These are phyloP conservation scores for Ceratobasidium sp. DNA, from an alignment of 1,284 basidiomycete species.

Conservation along the genomic window DNA sequence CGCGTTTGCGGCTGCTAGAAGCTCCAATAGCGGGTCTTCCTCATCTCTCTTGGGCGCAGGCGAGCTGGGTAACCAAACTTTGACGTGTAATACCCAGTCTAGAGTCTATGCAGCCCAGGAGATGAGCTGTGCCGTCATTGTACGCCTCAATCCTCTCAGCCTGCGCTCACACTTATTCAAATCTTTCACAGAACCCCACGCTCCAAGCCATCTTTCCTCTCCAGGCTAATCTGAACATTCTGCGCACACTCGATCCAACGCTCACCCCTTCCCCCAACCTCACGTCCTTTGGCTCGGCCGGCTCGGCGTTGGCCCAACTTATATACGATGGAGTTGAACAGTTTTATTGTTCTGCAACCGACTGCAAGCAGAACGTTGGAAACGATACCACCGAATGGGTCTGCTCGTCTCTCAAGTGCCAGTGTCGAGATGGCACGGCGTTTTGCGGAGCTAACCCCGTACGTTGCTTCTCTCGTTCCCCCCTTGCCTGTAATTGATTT, in stretches of 20 bases:
- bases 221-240: slow-evolving; percentile 72
- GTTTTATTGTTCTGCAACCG: slow-evolving; percentile 78
- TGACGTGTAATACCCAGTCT: slow-evolving; percentile 68
- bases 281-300: slow-evolving; percentile 65
- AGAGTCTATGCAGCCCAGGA: slow-evolving; percentile 70
- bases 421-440: slow-evolving; percentile 68
- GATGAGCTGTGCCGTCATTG: slow-evolving; percentile 77
- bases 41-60: slow-evolving; percentile 45
- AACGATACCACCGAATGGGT: slow-evolving; percentile 61
- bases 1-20: slow-evolving; percentile 57
- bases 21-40: slow-evolving; percentile 45
- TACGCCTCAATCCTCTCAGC: slow-evolving; percentile 54
- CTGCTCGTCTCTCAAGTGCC: slow-evolving; percentile 76
- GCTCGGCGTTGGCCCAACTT: slow-evolving; percentile 73
- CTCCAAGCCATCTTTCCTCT: slow-evolving; percentile 76
- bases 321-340: slow-evolving; percentile 86
- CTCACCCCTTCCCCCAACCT: slow-evolving; percentile 71
- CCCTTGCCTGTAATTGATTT: background rate
- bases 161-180: slow-evolving; percentile 39
- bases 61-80: slow-evolving; percentile 60
- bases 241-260: slow-evolving; percentile 72
- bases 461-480: slow-evolving; percentile 9
- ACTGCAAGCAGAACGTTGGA: slow-evolving; percentile 67
- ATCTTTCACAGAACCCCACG: slow-evolving; percentile 58
- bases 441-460: slow-evolving; percentile 71